Base-by-base conservation (phyloP, 2,329 filamentous ascomycete species). In the Cryoendolithus antarcticus region DNA sequence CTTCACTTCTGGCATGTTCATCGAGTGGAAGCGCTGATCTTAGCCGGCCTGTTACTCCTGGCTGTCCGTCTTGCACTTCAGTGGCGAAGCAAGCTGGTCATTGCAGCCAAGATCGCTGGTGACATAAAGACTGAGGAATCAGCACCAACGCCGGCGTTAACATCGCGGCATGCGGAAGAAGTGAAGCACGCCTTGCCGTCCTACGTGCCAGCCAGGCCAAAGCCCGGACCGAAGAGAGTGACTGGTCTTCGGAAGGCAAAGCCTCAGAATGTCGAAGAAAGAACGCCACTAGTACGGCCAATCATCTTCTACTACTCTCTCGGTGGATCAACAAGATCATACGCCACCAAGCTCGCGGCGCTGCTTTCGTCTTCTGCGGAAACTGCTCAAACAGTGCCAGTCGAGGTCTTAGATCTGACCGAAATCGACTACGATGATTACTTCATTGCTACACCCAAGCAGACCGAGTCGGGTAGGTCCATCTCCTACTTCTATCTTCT, bases 351-450 rank as follows among this genome's bases (percentile, higher is more conserved):
- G 1, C 75, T 91, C 35, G 62, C 69, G n/a, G 65, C 74, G 41
- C 52, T 75, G 10, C 59, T 74, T 1, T 63, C 73, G 30, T 78
- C 85, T 1, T 8, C 24, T 8, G 7, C 4, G 24, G 24, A 4
- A 27, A 8, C 24, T 27, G 24, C 7, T 27, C 4, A 27, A 4
- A 8, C 24, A 8, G 24, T 8, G 24, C 24, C 24, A 27, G 24
- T 27, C 24, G 68, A 82, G 53, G 61, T 86, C 8, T 67, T 82
- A 41, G 86, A 96, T 53, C 65, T 96, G 19, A 79, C 88, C 2
- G 80, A 94, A 44, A 73, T 93, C 38, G 89, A 96, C 52, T 84
- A 89, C 51, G 89, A 98, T 52, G 86, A 95, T 55, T 94, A 82
- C 61, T 96, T 96, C 56, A 77, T 93, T 42, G 74, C 71, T 2